Evolutionary conservation across 2,329 filamentous ascomycete species (phyloP), one percentile per base, ranked within the genome.

Genomic region (Apiospora malaysiana): DNA sequence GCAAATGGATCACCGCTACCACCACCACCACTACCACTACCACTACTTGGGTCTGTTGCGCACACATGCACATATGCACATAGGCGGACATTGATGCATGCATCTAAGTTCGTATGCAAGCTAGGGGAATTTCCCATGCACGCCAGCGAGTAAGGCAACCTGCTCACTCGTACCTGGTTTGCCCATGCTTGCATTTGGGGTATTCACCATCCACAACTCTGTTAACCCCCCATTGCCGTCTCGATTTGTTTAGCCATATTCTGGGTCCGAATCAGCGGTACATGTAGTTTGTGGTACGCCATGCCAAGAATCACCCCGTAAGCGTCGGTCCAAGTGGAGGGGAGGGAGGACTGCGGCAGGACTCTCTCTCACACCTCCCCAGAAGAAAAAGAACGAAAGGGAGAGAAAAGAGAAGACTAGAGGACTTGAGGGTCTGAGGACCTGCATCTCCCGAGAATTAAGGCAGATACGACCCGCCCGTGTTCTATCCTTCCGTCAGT

Each of bases 261-360:
- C 32, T 63, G 56, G 56, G 56, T 63, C 56, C 56, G 27, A 63
- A 40, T 32, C 56, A 63, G 56, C 37, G 32, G 56, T n/a, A n/a
- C n/a, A n/a, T n/a, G n/a, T 40, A 40, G 56, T 40, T 63, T 23
- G 56, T 59, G 56, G 56, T 63, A 40, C 27, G 27, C 56, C 56
- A 40, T 63, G 56, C 56, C 56, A 63, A 63, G 56, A 63, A 63
- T 37, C 56, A 6, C 56, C 56, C 32, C 23, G 27, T 63, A 63
- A 63, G 56, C 56, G 56, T 63, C 56, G 32, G 32, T 63, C 56
- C 56, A 63, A 63, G 56, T 63, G 56, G 56, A 63, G 42, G 42
- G 8, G 40, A 45, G 16, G 25, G 27, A 21, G 32, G 51, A 59
- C 27, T 27, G 51, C 42, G 56, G 23, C 23, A 67, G 23, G 25